Conservation (phyloP, 495 filamentous ascomycete species). For the Bathelium albidoporum region DNA sequence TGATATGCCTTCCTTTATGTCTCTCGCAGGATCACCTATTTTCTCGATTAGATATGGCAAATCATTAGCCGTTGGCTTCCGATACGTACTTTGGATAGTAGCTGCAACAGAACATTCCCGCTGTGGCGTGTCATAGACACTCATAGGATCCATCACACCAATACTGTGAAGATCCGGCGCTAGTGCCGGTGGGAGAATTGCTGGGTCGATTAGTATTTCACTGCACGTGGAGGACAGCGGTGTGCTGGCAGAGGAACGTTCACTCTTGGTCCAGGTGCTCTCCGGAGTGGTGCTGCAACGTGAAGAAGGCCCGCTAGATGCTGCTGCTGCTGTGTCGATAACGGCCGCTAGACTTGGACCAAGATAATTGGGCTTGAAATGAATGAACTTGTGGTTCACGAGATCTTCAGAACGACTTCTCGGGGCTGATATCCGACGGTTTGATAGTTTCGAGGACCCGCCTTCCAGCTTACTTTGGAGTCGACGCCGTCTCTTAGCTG, state of each 20-base stretch:
- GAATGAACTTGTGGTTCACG: too few relatives aligned
- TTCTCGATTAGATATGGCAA: not conserved
- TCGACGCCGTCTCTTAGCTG: not conserved
- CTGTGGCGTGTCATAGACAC: not conserved
- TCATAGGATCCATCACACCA: not conserved
- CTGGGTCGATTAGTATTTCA: not conserved
- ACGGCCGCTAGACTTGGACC: too few relatives aligned
- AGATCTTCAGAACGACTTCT: not conserved
- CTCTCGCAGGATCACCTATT: not conserved
- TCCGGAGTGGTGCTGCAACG: not conserved
- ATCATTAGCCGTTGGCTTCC: not conserved
- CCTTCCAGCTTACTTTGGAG: too few relatives aligned
- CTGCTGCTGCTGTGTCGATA: too few relatives aligned
- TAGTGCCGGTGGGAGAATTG: not conserved
- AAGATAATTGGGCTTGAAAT: too few relatives aligned
- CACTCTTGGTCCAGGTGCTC: not conserved
- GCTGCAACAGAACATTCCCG: not conserved
- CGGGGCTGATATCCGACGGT: not conserved
- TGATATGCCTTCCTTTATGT: not conserved
- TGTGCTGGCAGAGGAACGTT: not conserved
- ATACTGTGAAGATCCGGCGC: not conserved
- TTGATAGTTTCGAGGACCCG: not conserved
- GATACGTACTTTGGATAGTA: not conserved
- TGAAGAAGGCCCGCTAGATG: not conserved
- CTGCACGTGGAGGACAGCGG: not conserved